Evolutionary conservation across 176 grass and related monocot species (phyloP).

Genomic region (Bonia amplexicaulis): DNA sequence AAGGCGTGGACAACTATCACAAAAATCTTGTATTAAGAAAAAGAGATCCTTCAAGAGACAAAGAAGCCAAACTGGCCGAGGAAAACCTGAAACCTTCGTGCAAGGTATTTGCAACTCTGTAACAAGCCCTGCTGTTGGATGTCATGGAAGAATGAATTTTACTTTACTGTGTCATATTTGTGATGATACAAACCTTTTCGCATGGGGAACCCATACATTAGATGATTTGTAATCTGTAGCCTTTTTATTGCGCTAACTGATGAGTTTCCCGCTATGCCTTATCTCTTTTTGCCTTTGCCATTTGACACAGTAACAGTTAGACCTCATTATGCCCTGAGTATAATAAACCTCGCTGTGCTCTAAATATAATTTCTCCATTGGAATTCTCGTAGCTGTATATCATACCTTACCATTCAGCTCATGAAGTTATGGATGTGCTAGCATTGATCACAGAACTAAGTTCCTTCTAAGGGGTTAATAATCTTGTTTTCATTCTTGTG

Average conservation of each 20-base stretch:
- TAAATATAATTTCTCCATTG: not conserved
- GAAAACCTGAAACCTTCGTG: constrained; percentile 46
- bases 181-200: not conserved
- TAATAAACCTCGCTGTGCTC: not conserved
- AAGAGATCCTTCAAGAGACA: constrained; percentile 85
- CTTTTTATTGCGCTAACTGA: not conserved
- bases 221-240: not conserved
- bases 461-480: not conserved
- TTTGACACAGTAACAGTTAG: not conserved
- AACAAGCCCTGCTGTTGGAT: not conserved
- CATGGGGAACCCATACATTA: not conserved
- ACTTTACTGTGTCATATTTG: not conserved
- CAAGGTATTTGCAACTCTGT: constrained; percentile 48
- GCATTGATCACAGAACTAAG: not conserved
- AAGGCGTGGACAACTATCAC: constrained; percentile 41
- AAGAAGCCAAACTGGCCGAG: constrained; percentile 50
- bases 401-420: not conserved
- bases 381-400: not conserved
- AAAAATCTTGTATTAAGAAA: constrained; percentile 63
- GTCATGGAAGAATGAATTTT: not conserved
- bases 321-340: not conserved
- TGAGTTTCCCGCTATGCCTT: not conserved
- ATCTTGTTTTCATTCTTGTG: constrained; percentile 5
- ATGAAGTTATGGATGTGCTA: not conserved
- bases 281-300: not conserved